Evolutionary conservation across 257 asterid genomes (phyloP).

Genomic region (Ilex asprella): DNA sequence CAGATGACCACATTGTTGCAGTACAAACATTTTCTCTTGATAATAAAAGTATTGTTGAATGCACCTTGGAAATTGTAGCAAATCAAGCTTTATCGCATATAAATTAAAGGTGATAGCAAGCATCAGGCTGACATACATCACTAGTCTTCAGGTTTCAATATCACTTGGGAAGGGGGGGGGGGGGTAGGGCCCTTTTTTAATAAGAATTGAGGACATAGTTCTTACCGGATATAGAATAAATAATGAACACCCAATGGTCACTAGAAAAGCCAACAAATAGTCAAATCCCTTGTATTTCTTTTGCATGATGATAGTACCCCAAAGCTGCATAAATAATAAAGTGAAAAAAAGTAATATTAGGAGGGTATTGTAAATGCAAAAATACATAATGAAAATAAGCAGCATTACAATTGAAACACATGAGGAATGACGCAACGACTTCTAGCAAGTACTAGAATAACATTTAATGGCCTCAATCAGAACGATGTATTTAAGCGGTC

Average conservation of each 20-base stretch:
- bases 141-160: too few species aligned
- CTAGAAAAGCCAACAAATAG: constrained; percentile 66
- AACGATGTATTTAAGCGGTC: too few species aligned
- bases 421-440: neutral
- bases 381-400: neutral
- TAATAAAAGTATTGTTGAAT: too few species aligned
- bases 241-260: constrained; percentile 88
- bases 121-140: too few species aligned
- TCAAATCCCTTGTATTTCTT: constrained; percentile 79
- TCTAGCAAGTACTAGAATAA: too few species aligned
- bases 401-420: neutral
- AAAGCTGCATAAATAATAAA: constrained; percentile 51
- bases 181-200: neutral
- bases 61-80: too few species aligned
- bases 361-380: constrained; percentile 2
- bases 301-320: constrained; percentile 97
- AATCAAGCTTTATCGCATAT: too few species aligned
- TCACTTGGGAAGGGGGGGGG: too few species aligned
- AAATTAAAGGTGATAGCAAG: too few species aligned
- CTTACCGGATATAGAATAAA: constrained; percentile 86
- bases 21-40: too few species aligned
- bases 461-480: too few species aligned
- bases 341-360: constrained; percentile 7
- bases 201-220: constrained; percentile 3
- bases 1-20: too few species aligned